Conservation (phyloP, 139 green algal genomes). For the Chlamydomonas incerta region DNA sequence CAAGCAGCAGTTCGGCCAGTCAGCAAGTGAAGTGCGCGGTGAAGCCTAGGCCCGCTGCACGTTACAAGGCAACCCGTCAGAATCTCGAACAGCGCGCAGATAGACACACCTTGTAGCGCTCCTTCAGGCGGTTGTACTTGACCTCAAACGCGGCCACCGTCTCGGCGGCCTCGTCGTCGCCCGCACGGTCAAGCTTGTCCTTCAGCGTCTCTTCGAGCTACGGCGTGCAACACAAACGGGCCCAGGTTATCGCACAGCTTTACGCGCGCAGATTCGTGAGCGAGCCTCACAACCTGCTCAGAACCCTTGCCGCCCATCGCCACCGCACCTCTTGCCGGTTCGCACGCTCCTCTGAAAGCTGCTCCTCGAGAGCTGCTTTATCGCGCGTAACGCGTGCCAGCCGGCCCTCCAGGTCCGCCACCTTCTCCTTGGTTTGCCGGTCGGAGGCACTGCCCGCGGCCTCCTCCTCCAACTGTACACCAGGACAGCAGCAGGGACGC, state of each 20-base stretch:
- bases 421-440: not conserved
- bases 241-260: no score
- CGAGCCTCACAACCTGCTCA: no score
- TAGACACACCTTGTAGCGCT: conserved; percentile 48
- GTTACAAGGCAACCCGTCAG: no score
- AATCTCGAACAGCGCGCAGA: no score
- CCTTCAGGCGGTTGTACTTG: conserved; percentile 68
- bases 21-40: no score
- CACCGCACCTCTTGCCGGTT: conserved; percentile 36
- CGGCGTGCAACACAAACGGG: no score
- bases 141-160: conserved; percentile 59
- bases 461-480: conserved; percentile 6
- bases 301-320: no score
- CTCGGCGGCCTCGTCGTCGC: conserved; percentile 37
- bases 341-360: conserved; percentile 47
- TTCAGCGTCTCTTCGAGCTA: conserved; percentile 41
- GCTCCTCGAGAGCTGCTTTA: conserved; percentile 62
- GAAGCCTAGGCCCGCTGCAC: no score
- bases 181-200: conserved; percentile 16
- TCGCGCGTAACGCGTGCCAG: conserved; percentile 9
- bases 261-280: no score
- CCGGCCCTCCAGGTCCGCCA: conserved; percentile 24
- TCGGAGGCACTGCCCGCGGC: not conserved
- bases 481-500: no score
- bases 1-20: no score